Evolutionary conservation across 805 yeast species (phyloP), one percentile per base, ranked within the genome.

Genomic region (Wickerhamiella vanderwaltii): DNA sequence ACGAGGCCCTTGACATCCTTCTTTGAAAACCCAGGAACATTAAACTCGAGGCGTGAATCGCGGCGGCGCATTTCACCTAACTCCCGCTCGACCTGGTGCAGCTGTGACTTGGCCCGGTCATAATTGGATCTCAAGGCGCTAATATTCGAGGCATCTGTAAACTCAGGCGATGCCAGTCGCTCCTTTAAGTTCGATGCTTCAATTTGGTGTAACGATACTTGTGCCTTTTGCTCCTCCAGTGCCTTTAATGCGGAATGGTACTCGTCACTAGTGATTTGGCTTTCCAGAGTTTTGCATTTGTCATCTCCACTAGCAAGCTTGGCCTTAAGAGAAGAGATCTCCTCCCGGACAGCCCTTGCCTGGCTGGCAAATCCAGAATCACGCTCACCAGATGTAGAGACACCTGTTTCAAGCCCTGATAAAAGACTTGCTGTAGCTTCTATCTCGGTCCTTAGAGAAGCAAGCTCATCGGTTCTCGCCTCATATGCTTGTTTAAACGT

Each of bases 1-100:
- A 88, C 94, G 13, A 86, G 73, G 34, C 99, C 99, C 54, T 77
- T 79, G 3, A 91, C 93, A 0, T 79, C 67, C 1, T 58, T 48
- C 2, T 73, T 60, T 51, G 79, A 62, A 53, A 87, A 83, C 37
- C 72, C 60, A 1, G 78, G 64, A 35, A 15, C 51, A 35, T 16
- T 28, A 32, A 24, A 41, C 19, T 26, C 43, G 18, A 30, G 48
- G 20, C 18, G 37, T n/a, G 29, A 43, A 24, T 42, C 25, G 16
- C 29, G 28, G 9, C 41, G 44, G 13, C 29, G 30, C 9, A 42
- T 4, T 11, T 31, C 32, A 23, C 16, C 22, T 12, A 35, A 29
- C 23, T 22, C 31, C 13, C 46, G 50, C 3, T 41, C 29, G 15
- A 32, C 18, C 13, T 38, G 40, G 18, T 35, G 36, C n/a, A 36